phyloP scores from a whole-genome alignment of 2,329 filamentous ascomycete species.

The Xylariaceae sp. region DNA sequence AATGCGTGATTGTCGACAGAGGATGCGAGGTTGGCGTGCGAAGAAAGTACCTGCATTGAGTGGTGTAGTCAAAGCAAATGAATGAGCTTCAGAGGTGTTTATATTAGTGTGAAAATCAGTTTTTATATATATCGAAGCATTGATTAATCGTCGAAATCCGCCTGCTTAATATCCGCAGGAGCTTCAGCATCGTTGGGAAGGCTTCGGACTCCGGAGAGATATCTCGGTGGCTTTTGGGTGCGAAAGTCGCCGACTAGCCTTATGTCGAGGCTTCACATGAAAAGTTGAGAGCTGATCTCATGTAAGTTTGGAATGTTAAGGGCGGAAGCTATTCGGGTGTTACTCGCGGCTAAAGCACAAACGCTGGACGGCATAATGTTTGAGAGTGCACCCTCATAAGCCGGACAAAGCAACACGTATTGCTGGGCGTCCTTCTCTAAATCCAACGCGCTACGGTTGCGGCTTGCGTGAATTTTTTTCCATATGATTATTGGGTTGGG shows the following conservation, averaged over 20 bases:
- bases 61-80: background rate
- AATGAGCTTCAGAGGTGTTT: too few relatives aligned
- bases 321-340: background rate
- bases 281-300: background rate
- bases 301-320: background rate
- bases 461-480: too few relatives aligned
- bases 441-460: background rate
- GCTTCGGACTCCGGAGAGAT: slow-evolving; percentile 15
- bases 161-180: background rate
- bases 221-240: slow-evolving; percentile 14
- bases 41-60: background rate
- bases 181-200: background rate
- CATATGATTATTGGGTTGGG: too few relatives aligned
- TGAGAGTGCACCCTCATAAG: slow-evolving; percentile 3
- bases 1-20: background rate
- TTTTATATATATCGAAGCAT: background rate
- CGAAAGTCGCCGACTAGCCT: slow-evolving; percentile 2
- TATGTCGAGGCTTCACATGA: too few relatives aligned
- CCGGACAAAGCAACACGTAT: background rate
- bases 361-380: slow-evolving; percentile 6
- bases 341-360: slow-evolving; percentile 10
- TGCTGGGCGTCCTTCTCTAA: background rate
- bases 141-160: background rate
- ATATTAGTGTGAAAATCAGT: background rate
- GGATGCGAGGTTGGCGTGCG: background rate